Base-by-base conservation (phyloP, 352 stramenopile species). In the Phytophthora boehmeriae region DNA sequence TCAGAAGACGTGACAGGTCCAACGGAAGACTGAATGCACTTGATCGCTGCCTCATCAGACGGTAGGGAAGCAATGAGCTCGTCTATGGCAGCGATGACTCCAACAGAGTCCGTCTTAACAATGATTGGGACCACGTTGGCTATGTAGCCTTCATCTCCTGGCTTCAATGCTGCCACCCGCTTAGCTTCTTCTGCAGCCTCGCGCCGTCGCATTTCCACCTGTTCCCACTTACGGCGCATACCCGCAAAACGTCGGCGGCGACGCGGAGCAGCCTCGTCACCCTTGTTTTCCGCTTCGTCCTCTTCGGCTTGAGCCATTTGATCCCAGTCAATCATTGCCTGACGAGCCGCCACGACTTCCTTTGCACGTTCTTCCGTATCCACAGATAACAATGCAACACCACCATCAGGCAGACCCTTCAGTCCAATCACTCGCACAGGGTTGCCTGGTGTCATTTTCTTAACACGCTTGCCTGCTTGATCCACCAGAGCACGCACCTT, bases 51-150 rank as follows among this genome's bases (percentile, higher is more conserved):
- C 50, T 89, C 85, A 30, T 92, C 77, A 36, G 51, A 76, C 27
- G 77, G 78, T 52, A 97, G 63, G 17, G 84, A 80, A 42, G 83
- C 72, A 50, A 95, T 86, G 23, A 96, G 73, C n/a, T 93, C 79
- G 54, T 91, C 80, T 39, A 93, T 93, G 51, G 97, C 97, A 54
- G 98, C 87, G 20, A 98, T 96, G 36, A 97, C 96, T 46, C 97
- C 97, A 50, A 98, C 93, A n/a, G 96, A 95, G 71, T 99, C 97
- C 13, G 97, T 98, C 80, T 99, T 99, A 25, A 99, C 81, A 27
- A 99, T 88, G 44, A 99, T 96, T 27, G 94, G 97, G 59, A 99
- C 93, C 62, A 98, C 83, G 57, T 97, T 96, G 14, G 86, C 72
- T 56, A 98, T 83, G 64, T 98, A 98, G 0, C 71, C 79, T 16